Evolutionary conservation across 345 rosid genomes (phyloP).

Genomic region (Triadica sebifera): DNA sequence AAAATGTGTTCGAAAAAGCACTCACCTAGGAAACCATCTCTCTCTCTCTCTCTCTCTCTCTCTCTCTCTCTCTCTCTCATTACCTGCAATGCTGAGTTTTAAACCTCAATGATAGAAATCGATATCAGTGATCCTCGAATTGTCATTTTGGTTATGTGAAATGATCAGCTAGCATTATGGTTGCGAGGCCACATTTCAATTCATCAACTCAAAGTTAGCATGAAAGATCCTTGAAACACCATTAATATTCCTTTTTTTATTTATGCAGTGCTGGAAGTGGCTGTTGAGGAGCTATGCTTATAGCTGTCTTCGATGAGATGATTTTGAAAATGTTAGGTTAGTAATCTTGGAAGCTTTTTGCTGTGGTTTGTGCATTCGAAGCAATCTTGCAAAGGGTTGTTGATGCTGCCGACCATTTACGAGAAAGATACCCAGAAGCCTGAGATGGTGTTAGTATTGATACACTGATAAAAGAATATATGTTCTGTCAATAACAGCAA

Average conservation of each 20-base stretch:
- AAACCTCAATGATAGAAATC: not conserved
- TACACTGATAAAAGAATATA: constrained; percentile 26
- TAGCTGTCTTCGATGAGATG: constrained; percentile 28
- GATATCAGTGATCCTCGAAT: not conserved
- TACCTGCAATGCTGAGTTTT: not conserved
- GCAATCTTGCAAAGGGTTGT: constrained; percentile 53
- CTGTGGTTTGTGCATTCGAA: constrained; percentile 37
- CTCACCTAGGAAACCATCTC: not conserved
- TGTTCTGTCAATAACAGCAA: constrained; percentile 36
- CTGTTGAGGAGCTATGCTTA: constrained; percentile 34
- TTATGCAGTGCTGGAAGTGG: constrained; percentile 39
- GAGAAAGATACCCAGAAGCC: constrained; percentile 29
- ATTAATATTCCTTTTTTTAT: constrained; percentile 5
- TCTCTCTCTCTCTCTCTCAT: not conserved
- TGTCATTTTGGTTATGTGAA: not conserved
- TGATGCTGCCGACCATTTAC: constrained; percentile 34
- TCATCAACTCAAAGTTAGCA: not conserved
- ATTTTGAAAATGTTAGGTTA: constrained; percentile 31
- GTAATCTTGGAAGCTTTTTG: constrained; percentile 29
- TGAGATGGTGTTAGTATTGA: constrained; percentile 37
- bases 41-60: not conserved
- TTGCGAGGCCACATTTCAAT: not conserved
- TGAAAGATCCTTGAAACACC: not conserved
- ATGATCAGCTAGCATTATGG: not conserved
- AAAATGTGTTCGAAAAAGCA: not conserved